phyloP scores from a whole-genome alignment of 345 rosid genomes.

The Syzygium jambos region DNA sequence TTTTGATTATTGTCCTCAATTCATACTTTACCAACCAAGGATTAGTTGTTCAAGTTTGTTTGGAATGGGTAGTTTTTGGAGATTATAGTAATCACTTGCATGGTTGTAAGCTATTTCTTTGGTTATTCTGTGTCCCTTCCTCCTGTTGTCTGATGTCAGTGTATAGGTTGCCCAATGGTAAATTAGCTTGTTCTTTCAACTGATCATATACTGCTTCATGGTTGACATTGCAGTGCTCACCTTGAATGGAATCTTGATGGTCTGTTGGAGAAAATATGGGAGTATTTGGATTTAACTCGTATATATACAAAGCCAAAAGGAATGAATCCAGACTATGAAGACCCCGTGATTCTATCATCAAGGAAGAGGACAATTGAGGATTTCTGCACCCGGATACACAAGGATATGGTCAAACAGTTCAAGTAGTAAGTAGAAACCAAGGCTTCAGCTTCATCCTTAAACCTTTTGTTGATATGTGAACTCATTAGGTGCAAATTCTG shows the following conservation, averaged over 20 bases:
- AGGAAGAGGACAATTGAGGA: constrained; percentile 87
- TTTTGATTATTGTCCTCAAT: neutral
- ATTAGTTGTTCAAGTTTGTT: neutral
- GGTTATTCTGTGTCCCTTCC: neutral
- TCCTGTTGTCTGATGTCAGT: neutral
- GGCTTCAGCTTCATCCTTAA: neutral
- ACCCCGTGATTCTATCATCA: constrained; percentile 88
- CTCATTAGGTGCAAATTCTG: neutral
- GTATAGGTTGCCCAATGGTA: neutral
- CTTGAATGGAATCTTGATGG: constrained; percentile 98
- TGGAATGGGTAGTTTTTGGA: neutral
- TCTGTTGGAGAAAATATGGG: constrained; percentile 87
- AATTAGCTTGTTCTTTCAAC: neutral
- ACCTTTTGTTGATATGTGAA: neutral
- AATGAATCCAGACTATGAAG: constrained; percentile 96
- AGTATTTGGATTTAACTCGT: constrained; percentile 81
- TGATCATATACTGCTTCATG: neutral
- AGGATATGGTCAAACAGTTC: constrained; percentile 88
- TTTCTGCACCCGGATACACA: constrained; percentile 80
- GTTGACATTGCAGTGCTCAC: constrained; percentile 60
- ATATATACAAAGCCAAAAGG: constrained; percentile 96
- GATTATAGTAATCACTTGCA: neutral
- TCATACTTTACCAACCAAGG: neutral
- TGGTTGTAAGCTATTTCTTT: neutral
- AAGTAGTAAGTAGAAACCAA: constrained; percentile 65